Evolutionary conservation across 2,329 filamentous ascomycete genomes (phyloP), one percentile per base, ranked within the genome.

Genomic region (Byssoonygena ceratinophila): DNA sequence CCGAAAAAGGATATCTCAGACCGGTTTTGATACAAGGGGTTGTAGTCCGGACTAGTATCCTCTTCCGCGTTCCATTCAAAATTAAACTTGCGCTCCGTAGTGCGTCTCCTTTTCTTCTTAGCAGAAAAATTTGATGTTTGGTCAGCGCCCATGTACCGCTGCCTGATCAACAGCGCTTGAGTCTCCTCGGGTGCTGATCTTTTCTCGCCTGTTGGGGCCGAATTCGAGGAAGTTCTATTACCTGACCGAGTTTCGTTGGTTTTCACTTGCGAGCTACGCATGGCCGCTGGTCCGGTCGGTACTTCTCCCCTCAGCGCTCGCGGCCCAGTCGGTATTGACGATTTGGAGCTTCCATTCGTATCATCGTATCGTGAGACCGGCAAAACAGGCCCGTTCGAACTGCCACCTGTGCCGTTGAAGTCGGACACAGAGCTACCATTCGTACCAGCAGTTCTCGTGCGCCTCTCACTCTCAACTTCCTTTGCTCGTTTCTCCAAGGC

Each of bases 21-120:
- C 36, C 80, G 76, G 23, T 81, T 74, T 47, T 84, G 77, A 66
- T 94, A 94, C 36, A 92, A 76, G 0, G 87, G 85, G 61, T 95
- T 90, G 64, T 89, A 85, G 60, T 87, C 84, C 1, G 76, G 79
- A 58, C 84, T 91, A 0, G 92, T 98, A 68, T 98, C 92, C 65
- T 98, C 92, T 56, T 94, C 87, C 0, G 82, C 79, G 60, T 95
- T 94, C 92, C 92, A 98, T 62, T 94, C 92, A 62, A 98, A 98
- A 63, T 96, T 98, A 74, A 98, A 98, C 67, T 98, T 97, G 70
- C 90, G 88, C 64, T 95, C 91, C 1, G 87, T 92, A 1, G 89
- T 94, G 56, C 91, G 79, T 72, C 87, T 85, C 53, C 91, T 80
- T 75, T 97, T 97, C 78, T 97, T 98, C 73, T 92, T 87, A 1